Evolutionary conservation across 192 early-diverging fungal genomes (phyloP), one percentile per base, ranked within the genome.

Genomic region (Gamsiella multidivaricata): DNA sequence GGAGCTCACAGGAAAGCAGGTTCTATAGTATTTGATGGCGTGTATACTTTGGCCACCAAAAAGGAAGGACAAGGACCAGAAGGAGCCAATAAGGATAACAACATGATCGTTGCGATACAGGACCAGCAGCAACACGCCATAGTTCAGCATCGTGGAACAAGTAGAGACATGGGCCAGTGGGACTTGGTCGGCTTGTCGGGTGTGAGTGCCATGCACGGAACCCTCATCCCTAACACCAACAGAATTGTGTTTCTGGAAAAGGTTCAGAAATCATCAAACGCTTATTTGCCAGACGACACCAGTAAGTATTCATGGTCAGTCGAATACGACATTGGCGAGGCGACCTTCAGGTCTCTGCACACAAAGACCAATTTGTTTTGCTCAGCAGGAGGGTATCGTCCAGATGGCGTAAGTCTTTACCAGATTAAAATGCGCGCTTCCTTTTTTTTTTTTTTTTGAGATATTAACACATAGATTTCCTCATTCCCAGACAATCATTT

Each of bases 331-430:
- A 71, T 83, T 32, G 72, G 72, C 5, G 67, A 66, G 6, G 58
- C 79, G 26, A 57, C 43, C 1, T 84, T 84, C 61, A 62, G 84
- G 22, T 25, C 80, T 15, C 45, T 86, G 2, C 63, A 71, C 28
- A 70, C 80, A 32, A 81, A 72, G 5, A 81, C 82, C 43, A 86
- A 86, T 29, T 79, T 79, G 31, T 86, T 86, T 54, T 86, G 84
- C 47, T 86, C 84, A 3, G 84, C 76, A 5, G 84, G 84, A 43
- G 84, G 84, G 23, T 84, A 84, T 36, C 60, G 83, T 5, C 66
- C 60, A 14, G 83, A 86, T 49, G 85, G 85, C 12, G 83, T 81
- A 54, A 65, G 83, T 36, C 3, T 22, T 57, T 45, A 3, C n/a
- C 29, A 15, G 37, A 6, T 54, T 54, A 8, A n/a, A n/a, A n/a